phyloP scores from a whole-genome alignment of 441 rosid genomes.

The Populus hybrid region DNA sequence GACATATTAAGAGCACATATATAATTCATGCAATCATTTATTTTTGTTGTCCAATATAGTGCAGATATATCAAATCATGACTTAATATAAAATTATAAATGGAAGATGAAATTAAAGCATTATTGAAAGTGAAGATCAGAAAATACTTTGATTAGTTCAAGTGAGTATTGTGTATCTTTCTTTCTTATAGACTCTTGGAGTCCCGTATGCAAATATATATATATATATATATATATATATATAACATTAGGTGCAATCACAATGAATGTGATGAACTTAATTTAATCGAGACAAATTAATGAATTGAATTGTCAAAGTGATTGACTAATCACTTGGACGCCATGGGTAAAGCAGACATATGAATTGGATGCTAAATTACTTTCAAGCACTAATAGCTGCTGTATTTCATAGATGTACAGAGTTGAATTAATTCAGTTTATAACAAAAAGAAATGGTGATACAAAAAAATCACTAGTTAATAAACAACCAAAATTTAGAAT shows the following conservation, averaged over 20 bases:
- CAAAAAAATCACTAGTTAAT: background rate
- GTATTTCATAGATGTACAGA: background rate
- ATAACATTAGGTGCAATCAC: too few relatives aligned
- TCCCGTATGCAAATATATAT: too few relatives aligned
- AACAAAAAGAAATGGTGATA: background rate
- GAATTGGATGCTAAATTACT: background rate
- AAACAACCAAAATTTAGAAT: background rate
- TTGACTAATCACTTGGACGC: background rate
- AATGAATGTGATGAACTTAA: too few relatives aligned
- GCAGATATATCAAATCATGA: background rate
- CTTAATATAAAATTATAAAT: too few relatives aligned
- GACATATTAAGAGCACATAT: background rate
- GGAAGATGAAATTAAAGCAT: too few relatives aligned
- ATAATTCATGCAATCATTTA: background rate
- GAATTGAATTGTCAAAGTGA: background rate
- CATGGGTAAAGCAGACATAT: background rate
- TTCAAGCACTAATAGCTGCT: background rate
- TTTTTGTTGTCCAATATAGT: background rate
- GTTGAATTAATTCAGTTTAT: background rate
- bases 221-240: too few relatives aligned
- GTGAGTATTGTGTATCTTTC: too few relatives aligned
- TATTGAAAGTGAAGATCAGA: too few relatives aligned
- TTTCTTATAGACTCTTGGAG: too few relatives aligned
- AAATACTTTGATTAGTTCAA: too few relatives aligned
- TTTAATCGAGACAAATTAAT: background rate